Conservation (phyloP, 164 flowering plant species). For the Magnolia sinica region DNA sequence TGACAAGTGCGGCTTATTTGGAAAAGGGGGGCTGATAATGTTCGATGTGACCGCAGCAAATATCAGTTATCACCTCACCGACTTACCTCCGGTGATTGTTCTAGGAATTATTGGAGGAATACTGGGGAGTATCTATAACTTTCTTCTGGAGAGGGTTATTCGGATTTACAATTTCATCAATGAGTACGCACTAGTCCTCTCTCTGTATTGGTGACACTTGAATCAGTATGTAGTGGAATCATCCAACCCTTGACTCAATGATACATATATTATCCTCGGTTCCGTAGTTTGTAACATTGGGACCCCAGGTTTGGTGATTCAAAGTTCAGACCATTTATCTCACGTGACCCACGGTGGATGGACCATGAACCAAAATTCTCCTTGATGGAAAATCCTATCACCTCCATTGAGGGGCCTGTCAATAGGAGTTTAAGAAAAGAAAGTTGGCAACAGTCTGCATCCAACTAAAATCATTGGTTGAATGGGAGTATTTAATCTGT, state of each 20-base stretch:
- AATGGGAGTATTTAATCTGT: neutral
- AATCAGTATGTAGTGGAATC: neutral
- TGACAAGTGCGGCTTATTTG: constrained; percentile 90
- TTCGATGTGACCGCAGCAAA: constrained; percentile 64
- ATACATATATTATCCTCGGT: neutral
- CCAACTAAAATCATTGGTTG: neutral
- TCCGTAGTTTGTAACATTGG: neutral
- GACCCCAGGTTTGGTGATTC: neutral
- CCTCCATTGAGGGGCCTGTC: neutral
- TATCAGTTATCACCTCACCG: constrained; percentile 58
- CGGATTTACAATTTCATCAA: constrained; percentile 59
- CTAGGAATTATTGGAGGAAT: constrained; percentile 85
- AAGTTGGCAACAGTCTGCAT: neutral
- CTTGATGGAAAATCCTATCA: neutral
- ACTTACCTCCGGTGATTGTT: constrained; percentile 71
- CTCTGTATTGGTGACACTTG: neutral
- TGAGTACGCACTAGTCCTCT: constrained; percentile 41
- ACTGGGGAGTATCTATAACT: constrained; percentile 74
- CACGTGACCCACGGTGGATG: neutral
- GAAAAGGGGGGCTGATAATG: constrained; percentile 94
- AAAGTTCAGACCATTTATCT: neutral
- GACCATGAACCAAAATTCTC: neutral
- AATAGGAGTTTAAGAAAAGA: neutral
- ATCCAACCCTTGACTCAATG: neutral
- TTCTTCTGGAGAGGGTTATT: constrained; percentile 56